phyloP scores from a whole-genome alignment of 768 basidiomycete species.

The Calocybe indica region DNA sequence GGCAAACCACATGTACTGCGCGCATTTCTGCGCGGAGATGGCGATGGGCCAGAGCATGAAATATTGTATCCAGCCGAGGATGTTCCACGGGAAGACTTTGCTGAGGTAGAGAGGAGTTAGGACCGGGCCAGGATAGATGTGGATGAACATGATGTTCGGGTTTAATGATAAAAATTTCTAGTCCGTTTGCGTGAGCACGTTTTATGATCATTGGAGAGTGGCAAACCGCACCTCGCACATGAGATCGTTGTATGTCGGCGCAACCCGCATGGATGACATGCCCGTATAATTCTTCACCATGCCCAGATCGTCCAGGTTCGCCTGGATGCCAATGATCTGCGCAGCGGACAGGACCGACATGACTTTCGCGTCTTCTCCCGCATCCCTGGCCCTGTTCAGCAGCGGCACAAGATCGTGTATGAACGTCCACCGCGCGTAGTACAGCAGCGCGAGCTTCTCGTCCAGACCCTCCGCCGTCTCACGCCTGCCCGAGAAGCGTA shows the following conservation, averaged over 20 bases:
- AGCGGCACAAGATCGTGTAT: conserved; percentile 38
- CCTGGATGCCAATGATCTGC: conserved; percentile 21
- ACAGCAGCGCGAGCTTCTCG: conserved; percentile 33
- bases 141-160: conserved; percentile 36
- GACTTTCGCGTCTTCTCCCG: conserved; percentile 43
- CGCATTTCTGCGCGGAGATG: conserved; percentile 15
- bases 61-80: not conserved
- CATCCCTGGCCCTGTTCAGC: conserved; percentile 35
- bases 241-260: conserved; percentile 46
- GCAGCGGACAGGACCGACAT: conserved; percentile 36
- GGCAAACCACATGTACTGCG: conserved; percentile 26
- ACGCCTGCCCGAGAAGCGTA: conserved; percentile 29
- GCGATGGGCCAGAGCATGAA: conserved; percentile 12
- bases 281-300: conserved; percentile 40
- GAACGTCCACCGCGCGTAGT: conserved; percentile 46
- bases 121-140: conserved; percentile 36
- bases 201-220: not conserved
- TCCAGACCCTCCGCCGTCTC: conserved; percentile 43
- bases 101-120: conserved; percentile 18
- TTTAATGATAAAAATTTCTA: conserved; percentile 33
- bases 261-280: conserved; percentile 22
- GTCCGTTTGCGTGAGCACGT: not conserved
- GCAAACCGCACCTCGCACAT: conserved; percentile 40
- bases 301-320: conserved; percentile 44
- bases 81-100: conserved; percentile 3